Evolutionary conservation across 2,329 filamentous ascomycete genomes (phyloP), one percentile per base, ranked within the genome.

Genomic region (Paracamarosporium sp.): DNA sequence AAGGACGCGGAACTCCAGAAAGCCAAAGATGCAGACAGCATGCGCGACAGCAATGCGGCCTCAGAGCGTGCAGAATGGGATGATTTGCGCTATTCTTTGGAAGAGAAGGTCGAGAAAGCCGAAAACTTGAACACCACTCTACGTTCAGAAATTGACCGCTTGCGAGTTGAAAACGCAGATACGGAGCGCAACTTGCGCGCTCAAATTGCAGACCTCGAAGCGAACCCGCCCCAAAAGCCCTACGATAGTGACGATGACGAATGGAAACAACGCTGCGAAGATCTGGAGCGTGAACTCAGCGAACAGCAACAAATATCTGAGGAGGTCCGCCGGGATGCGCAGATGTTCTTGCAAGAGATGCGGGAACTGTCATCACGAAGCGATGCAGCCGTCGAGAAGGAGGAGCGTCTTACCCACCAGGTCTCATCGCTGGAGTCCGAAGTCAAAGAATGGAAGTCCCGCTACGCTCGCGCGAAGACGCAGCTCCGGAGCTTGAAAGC

Each of bases 311-410:
- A 90, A 56, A 85, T 95, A 2, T 96, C 93, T 0, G 90, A 96
- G 60, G 91, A 97, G 69, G 95, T 97, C 30, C 88, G 91, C 24
- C 86, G 85, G 53, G 92, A 97, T 78, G 93, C 93, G 0, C 88
- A 91, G 55, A 85, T 88, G 48, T 97, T 94, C 73, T 78, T 99
- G 41, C 84, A 86, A 60, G 95, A 99, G 76, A 99, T 98, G 95
- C 88, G 91, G 61, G 82, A 86, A 44, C 83, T 98, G 45, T 96
- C 93, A 5, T 85, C 92, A 64, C 89, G 93, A 65, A 95, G 90
- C 68, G 88, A 88, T 62, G 84, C 88, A 11, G 88, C 90, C 6
- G 90, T 91, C 75, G 92, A 96, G 65, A 90, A 89, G 64, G 93
- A 98, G 75, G 88, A 92, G 50, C 87, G 88, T 66, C 83, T 98